phyloP scores from a whole-genome alignment of 179 eudicot genomes.

The Vitellaria paradoxa region DNA sequence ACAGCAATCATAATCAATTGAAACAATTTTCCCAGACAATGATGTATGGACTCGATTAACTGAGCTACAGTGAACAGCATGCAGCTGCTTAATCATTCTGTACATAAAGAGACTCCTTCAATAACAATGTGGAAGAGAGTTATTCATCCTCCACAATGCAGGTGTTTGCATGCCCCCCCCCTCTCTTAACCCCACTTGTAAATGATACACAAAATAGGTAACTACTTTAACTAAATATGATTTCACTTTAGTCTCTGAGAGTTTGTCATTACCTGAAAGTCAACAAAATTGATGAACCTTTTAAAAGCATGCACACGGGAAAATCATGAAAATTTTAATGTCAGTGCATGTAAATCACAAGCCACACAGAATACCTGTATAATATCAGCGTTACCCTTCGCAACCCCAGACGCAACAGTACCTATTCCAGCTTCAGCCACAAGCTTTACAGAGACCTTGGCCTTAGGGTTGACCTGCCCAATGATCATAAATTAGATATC shows the following conservation, averaged over 20 bases:
- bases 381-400: constrained; percentile 97
- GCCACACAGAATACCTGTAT: constrained; percentile 64
- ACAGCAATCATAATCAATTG: too few species aligned
- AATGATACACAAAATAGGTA: background rate
- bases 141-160: background rate
- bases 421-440: constrained; percentile 99
- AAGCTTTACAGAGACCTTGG: constrained; percentile 97
- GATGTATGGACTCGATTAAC: too few species aligned
- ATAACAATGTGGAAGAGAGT: background rate
- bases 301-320: background rate
- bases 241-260: background rate
- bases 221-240: background rate
- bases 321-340: background rate
- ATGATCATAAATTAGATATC: constrained; percentile 12
- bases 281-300: background rate
- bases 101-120: background rate
- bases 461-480: constrained; percentile 87
- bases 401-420: constrained; percentile 99
- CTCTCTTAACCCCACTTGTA: too few species aligned
- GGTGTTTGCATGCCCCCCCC: too few species aligned
- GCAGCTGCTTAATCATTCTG: too few species aligned
- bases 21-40: too few species aligned
- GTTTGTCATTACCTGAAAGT: background rate
- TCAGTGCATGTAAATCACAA: background rate
- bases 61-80: too few species aligned